Conservation (phyloP, 179 eudicot species). For the Camellia oleifera region DNA sequence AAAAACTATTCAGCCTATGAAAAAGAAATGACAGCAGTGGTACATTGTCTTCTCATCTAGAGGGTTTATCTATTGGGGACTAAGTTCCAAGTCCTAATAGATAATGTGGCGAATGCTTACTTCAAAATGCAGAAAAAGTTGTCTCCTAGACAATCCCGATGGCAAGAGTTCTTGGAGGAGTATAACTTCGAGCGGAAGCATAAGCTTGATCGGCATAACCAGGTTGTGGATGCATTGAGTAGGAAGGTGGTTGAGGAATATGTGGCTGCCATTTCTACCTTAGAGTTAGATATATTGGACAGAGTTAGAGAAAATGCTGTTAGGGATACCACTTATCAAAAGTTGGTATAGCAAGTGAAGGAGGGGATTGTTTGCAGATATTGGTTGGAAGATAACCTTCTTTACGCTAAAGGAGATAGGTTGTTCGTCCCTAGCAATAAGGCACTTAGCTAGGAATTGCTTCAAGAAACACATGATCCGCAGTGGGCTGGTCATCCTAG, state of each 20-base stretch:
- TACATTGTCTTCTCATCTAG: not conserved
- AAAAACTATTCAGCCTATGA: not conserved
- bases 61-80: not conserved
- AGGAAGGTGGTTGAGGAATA: not conserved
- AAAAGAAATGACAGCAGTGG: conserved; percentile 7
- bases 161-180: conserved; percentile 16
- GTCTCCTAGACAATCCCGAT: not conserved
- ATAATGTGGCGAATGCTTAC: not conserved
- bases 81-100: not conserved
- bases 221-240: conserved; percentile 8
- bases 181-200: conserved; percentile 11
- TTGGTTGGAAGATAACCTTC: conserved; percentile 7
- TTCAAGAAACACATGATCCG: conserved; percentile 13
- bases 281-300: not conserved
- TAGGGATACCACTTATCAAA: not conserved
- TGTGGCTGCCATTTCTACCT: not conserved
- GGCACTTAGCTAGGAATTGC: not conserved
- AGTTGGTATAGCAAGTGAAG: not conserved
- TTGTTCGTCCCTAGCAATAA: not conserved
- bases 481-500: conserved; percentile 18
- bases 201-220: not conserved
- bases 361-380: not conserved
- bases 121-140: not conserved
- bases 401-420: not conserved
- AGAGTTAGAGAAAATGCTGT: not conserved